A percentile compares a stretch with the other conserved stretches of the same genome.
These are phyloP conservation scores for Triticum dicoccoides DNA, from an alignment of 176 grass and related monocot genomes.

Conservation along the genomic window DNA sequence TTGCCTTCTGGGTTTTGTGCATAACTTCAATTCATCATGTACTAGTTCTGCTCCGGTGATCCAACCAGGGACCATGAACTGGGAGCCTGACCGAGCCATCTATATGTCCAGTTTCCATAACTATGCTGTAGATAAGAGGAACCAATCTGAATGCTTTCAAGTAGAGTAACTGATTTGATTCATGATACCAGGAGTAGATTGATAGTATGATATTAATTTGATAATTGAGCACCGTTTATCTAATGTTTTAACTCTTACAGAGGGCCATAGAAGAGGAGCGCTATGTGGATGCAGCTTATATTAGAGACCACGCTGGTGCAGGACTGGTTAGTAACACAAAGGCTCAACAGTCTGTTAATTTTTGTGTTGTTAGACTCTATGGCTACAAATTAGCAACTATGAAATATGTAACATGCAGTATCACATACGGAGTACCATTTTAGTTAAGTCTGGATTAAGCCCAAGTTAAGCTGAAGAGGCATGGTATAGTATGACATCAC, in stretches of 20 bases:
- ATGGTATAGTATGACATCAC: background rate
- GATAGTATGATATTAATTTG: background rate
- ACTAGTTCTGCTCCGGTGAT: background rate
- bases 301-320: constrained; percentile 79
- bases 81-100: background rate
- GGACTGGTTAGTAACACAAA: constrained; percentile 66
- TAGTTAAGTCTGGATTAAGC: background rate
- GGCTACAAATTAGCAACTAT: background rate
- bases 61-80: background rate
- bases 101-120: background rate
- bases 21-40: background rate
- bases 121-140: background rate
- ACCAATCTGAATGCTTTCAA: background rate
- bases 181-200: background rate
- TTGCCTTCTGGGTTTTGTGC: background rate
- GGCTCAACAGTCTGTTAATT: background rate
- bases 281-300: constrained; percentile 67
- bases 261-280: constrained; percentile 83
- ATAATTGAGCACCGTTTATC: constrained; percentile 28
- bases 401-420: background rate
- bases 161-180: constrained; percentile 2
- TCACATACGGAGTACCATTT: background rate
- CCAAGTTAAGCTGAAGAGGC: background rate
- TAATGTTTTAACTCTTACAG: constrained; percentile 43
- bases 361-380: background rate